phyloP scores from a whole-genome alignment of 1,284 basidiomycete species.

The Ustilago crameri region DNA sequence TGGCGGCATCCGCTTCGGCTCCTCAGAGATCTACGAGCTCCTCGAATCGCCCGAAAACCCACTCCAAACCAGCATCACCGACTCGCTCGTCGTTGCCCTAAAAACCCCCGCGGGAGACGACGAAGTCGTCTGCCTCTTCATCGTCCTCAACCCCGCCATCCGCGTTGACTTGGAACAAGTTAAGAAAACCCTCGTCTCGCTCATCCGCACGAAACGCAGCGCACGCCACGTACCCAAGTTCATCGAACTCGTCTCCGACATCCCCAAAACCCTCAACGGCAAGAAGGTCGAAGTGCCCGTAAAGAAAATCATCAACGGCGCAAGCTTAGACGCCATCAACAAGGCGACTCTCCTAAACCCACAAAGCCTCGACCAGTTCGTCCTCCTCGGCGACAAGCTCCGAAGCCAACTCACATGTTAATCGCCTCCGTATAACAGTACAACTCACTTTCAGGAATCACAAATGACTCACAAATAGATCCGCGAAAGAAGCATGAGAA shows the following conservation, averaged over 20 bases:
- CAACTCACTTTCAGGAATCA: no score
- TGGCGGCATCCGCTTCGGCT: constrained; percentile 85
- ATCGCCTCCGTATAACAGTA: background rate
- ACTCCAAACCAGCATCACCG: constrained; percentile 71
- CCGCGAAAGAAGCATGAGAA: background rate
- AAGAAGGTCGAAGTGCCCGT: constrained; percentile 86
- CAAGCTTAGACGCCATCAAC: constrained; percentile 77
- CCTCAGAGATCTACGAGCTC: constrained; percentile 85
- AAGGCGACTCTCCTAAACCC: constrained; percentile 81
- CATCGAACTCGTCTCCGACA: constrained; percentile 78
- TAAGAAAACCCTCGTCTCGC: constrained; percentile 70
- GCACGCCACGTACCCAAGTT: constrained; percentile 69
- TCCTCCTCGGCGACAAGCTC: constrained; percentile 73
- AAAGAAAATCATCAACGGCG: constrained; percentile 86
- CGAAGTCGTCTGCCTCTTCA: constrained; percentile 84
- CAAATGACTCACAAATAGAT: background rate
- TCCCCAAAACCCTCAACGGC: constrained; percentile 84
- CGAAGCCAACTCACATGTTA: constrained; percentile 68
- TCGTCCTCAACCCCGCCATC: constrained; percentile 73
- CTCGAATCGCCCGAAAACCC: constrained; percentile 69
- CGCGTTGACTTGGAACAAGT: constrained; percentile 70
- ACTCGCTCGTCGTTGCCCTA: constrained; percentile 81
- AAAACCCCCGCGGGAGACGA: constrained; percentile 78
- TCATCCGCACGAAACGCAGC: constrained; percentile 77
- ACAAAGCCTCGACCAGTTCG: constrained; percentile 77